Evolutionary conservation across 169 alveolate species (phyloP).

Genomic region (Amoebophrya sp.): DNA sequence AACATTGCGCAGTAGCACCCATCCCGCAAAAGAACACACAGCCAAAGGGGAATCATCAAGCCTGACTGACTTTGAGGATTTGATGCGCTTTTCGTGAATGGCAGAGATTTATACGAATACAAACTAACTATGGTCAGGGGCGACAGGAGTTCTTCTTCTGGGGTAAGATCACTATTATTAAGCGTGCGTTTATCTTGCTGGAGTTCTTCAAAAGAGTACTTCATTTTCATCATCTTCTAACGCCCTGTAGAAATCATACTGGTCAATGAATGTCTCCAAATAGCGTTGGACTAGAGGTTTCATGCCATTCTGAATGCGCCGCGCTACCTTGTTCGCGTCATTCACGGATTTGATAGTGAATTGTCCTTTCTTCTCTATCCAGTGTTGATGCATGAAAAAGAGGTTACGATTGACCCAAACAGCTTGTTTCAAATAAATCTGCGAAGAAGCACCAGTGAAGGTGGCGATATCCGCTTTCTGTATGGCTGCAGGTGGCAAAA

Average conservation of each 20-base stretch:
- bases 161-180: too few species aligned
- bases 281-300: background rate
- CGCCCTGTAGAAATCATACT: background rate
- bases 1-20: too few species aligned
- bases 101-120: too few species aligned
- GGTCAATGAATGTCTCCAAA: background rate
- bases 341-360: background rate
- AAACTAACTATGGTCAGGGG: too few species aligned
- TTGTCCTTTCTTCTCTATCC: background rate
- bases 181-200: too few species aligned
- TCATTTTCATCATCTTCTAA: background rate
- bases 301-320: background rate
- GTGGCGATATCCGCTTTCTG: background rate
- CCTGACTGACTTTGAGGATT: too few species aligned
- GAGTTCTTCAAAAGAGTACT: background rate
- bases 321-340: background rate
- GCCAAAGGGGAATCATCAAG: too few species aligned
- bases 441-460: background rate
- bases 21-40: too few species aligned
- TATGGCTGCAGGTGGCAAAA: background rate
- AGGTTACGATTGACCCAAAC: background rate
- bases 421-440: background rate
- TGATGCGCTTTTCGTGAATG: too few species aligned
- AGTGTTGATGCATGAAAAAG: background rate
- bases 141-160: too few species aligned